Evolutionary conservation across 2,329 filamentous ascomycete species (phyloP).

Genomic region (Drechslera avenae): DNA sequence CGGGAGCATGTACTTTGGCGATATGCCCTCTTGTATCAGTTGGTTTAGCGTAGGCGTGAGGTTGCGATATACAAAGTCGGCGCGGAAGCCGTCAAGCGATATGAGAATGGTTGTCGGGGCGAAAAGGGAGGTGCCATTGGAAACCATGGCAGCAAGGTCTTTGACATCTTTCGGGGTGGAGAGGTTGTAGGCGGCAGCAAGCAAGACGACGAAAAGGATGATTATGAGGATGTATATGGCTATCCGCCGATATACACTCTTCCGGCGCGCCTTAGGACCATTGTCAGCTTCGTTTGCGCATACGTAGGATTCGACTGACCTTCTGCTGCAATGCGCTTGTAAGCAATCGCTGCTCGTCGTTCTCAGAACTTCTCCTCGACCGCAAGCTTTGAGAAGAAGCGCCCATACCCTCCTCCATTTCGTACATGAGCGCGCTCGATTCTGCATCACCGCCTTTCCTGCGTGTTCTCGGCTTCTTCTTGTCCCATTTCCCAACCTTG

Average conservation of each 20-base stretch:
- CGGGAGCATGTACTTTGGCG: constrained; percentile 88
- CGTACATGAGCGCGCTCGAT: constrained; percentile 80
- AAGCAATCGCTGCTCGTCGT: constrained; percentile 59
- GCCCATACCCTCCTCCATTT: constrained; percentile 83
- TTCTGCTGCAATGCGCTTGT: constrained; percentile 53
- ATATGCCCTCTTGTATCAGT: constrained; percentile 82
- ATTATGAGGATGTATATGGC: constrained; percentile 53
- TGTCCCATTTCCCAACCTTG: constrained; percentile 38
- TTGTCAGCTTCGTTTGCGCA: constrained; percentile 46
- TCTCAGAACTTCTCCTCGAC: constrained; percentile 49
- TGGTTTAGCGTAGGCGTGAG: constrained; percentile 81
- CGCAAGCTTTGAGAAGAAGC: constrained; percentile 57
- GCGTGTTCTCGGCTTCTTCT: constrained; percentile 34
- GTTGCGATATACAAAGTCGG: constrained; percentile 84
- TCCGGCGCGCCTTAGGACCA: constrained; percentile 31
- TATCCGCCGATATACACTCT: constrained; percentile 48
- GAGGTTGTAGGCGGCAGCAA: constrained; percentile 63
- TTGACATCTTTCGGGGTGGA: constrained; percentile 44
- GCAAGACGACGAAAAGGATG: constrained; percentile 60
- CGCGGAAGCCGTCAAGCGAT: constrained; percentile 93
- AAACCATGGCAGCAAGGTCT: constrained; percentile 49
- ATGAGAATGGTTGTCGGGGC: constrained; percentile 91
- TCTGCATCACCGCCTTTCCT: constrained; percentile 62
- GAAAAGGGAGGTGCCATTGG: constrained; percentile 88
- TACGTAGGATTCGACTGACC: constrained; percentile 20